These are phyloP conservation scores for Encephalitozoon romaleae DNA, from an alignment of 371 early-diverging fungal genomes.

Conservation along the genomic window DNA sequence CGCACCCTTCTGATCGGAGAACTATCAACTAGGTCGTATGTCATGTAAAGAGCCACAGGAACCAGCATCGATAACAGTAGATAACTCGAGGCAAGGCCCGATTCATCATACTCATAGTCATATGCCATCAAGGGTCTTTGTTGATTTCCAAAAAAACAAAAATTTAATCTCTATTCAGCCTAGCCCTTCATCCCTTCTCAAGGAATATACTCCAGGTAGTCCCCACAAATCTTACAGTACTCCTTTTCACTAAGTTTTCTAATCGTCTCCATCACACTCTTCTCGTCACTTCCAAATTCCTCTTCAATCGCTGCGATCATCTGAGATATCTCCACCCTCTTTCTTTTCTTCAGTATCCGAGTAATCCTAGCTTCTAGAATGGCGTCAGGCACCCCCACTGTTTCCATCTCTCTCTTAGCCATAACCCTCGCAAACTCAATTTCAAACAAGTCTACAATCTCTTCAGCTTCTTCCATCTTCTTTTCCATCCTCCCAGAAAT, in stretches of 20 bases:
- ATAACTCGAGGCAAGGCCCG: constrained; percentile 54
- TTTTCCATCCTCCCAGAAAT: too few species aligned
- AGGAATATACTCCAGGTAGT: neutral
- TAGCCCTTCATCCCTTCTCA: neutral
- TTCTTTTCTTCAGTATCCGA: neutral
- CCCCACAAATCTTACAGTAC: neutral
- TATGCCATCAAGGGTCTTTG: constrained; percentile 36
- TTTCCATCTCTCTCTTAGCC: neutral
- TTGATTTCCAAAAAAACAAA: constrained; percentile 18
- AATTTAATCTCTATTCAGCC: constrained; percentile 6
- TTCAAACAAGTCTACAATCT: neutral
- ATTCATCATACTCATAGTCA: constrained; percentile 55
- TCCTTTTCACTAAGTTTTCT: neutral
- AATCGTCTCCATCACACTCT: neutral
- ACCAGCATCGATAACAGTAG: constrained; percentile 41
- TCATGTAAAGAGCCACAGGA: constrained; percentile 31
- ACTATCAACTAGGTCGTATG: neutral
- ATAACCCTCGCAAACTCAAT: neutral
- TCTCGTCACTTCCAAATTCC: neutral
- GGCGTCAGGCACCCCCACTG: neutral
- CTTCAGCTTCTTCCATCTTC: neutral
- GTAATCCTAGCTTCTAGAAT: neutral
- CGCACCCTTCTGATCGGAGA: neutral
- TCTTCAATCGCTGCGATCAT: neutral
- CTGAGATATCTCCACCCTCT: neutral